These are phyloP conservation scores for Aristolochia californica DNA, from an alignment of 164 flowering plant species.

Conservation along the genomic window DNA sequence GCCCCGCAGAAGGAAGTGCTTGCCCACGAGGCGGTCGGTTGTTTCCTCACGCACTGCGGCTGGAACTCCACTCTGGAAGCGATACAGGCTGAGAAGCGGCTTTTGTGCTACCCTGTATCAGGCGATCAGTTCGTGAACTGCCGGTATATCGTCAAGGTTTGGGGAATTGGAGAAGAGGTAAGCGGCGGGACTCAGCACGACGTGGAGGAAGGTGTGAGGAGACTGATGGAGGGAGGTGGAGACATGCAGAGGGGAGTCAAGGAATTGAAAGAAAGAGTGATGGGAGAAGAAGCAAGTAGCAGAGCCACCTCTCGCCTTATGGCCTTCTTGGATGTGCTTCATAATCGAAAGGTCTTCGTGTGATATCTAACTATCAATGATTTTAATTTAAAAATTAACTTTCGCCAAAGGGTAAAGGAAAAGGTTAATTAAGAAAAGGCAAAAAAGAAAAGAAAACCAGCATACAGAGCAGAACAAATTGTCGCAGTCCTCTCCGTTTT, in stretches of 20 bases:
- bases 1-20: conserved; percentile 69
- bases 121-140: conserved; percentile 78
- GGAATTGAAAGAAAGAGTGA: conserved; percentile 26
- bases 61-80: conserved; percentile 90
- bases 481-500: no score
- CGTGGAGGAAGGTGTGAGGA: conserved; percentile 25
- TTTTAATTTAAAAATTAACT: no score
- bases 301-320: conserved; percentile 18
- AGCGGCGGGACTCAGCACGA: conserved; percentile 28
- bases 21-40: conserved; percentile 43
- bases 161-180: conserved; percentile 48
- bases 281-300: conserved; percentile 29
- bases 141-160: conserved; percentile 38
- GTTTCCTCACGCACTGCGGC: conserved; percentile 71
- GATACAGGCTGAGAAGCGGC: conserved; percentile 31
- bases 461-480: no score
- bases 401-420: no score
- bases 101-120: conserved; percentile 64
- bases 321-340: conserved; percentile 15
- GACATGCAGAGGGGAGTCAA: conserved; percentile 29
- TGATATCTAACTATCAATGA: no score
- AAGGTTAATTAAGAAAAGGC: no score
- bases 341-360: no score
- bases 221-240: conserved; percentile 6
- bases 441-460: no score